phyloP scores from a whole-genome alignment of 1,284 basidiomycete species.

The Malassezia caprae region DNA sequence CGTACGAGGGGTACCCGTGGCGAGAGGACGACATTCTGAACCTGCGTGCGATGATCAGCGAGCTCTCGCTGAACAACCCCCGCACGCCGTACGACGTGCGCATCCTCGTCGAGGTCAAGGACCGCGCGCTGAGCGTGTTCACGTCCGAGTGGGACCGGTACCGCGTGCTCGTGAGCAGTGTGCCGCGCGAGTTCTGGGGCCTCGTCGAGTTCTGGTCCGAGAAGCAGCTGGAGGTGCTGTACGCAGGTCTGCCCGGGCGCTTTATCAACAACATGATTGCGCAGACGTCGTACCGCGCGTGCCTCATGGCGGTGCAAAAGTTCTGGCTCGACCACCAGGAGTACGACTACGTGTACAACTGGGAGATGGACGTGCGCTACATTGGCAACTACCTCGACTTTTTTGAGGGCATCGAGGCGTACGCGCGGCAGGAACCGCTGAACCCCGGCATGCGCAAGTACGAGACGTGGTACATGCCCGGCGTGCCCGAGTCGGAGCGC shows the following conservation, averaged over 20 bases:
- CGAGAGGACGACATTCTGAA: conserved; percentile 48
- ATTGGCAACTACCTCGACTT: conserved; percentile 48
- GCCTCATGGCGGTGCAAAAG: conserved; percentile 47
- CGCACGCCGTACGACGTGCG: conserved; percentile 46
- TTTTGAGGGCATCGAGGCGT: conserved; percentile 45
- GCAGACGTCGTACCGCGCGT: conserved; percentile 47
- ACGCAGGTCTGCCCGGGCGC: conserved; percentile 44
- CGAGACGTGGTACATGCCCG: conserved; percentile 44
- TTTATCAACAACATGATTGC: conserved; percentile 48
- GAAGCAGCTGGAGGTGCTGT: conserved; percentile 46
- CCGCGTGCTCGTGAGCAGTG: conserved; percentile 40
- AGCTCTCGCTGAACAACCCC: conserved; percentile 47
- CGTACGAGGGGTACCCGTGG: conserved; percentile 47
- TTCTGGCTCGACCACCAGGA: conserved; percentile 48
- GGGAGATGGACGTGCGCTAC: conserved; percentile 49
- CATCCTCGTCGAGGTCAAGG: conserved; percentile 47
- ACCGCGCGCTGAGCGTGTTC: conserved; percentile 41
- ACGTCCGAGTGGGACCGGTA: conserved; percentile 48
- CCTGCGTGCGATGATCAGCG: conserved; percentile 46
- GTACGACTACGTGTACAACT: conserved; percentile 48
- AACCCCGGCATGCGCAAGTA: conserved; percentile 47
- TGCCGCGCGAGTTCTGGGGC: conserved; percentile 48
- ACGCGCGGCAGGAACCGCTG: conserved; percentile 41
- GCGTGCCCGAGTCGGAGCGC: conserved; percentile 37
- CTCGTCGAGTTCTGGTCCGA: conserved; percentile 48